Evolutionary conservation across 768 basidiomycete species (phyloP).

Genomic region (Suillus variegatus): DNA sequence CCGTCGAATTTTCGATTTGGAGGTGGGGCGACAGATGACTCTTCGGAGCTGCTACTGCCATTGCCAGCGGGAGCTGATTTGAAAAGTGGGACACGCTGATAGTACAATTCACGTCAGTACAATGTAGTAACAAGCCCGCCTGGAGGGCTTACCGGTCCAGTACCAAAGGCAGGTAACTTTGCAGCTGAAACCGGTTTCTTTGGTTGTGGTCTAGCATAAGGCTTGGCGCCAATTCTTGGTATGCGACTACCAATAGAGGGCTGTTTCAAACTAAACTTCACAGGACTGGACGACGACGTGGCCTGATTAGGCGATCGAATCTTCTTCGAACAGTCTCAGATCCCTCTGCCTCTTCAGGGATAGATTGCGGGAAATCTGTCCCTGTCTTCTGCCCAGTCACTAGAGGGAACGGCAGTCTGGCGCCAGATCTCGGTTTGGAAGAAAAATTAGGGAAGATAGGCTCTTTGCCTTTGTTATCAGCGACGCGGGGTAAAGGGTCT

Average conservation of each 20-base stretch:
- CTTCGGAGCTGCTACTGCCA: constrained; percentile 15
- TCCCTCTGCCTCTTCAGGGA: constrained; percentile 34
- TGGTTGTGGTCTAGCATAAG: constrained; percentile 48
- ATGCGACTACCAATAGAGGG: constrained; percentile 52
- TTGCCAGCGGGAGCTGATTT: constrained; percentile 15
- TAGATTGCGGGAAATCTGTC: constrained; percentile 26
- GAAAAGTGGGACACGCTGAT: constrained; percentile 15
- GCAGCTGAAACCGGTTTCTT: constrained; percentile 1
- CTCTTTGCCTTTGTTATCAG: constrained; percentile 18
- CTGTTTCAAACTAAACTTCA: constrained; percentile 52
- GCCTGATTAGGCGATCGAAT: constrained; percentile 17
- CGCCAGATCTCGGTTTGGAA: constrained; percentile 8
- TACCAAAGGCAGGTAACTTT: constrained; percentile 6
- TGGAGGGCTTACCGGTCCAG: neutral
- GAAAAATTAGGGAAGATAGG: constrained; percentile 22
- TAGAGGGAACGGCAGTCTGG: constrained; percentile 32
- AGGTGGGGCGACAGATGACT: constrained; percentile 7
- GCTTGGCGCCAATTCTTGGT: constrained; percentile 60
- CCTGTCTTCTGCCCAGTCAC: constrained; percentile 20
- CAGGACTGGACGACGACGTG: constrained; percentile 23
- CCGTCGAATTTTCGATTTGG: neutral
- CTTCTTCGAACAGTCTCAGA: constrained; percentile 6
- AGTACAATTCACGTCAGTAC: neutral
- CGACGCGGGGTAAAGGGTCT: constrained; percentile 22
- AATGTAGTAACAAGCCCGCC: neutral